Evolutionary conservation across 2,329 filamentous ascomycete species (phyloP), one percentile per base, ranked within the genome.

Genomic region (Lasiodiplodia citricola): DNA sequence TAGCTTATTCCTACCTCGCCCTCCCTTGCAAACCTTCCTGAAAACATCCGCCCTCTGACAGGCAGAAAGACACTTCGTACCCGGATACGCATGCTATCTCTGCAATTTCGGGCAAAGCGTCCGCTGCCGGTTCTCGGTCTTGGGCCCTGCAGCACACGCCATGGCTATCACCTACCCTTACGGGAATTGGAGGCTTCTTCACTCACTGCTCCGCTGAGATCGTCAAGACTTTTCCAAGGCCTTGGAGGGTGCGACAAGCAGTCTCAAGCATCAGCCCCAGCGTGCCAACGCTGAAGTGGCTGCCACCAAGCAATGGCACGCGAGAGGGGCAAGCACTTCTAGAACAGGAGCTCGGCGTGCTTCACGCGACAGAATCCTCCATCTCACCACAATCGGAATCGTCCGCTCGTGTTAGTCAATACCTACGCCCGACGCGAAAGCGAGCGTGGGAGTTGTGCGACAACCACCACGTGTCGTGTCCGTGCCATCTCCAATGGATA

Each of bases 1-100:
- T 23, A 63, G 58, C 44, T 63, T 63, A 63, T 51, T 52, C 58
- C 25, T 13, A 63, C 58, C 28, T 63, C 58, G 44, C 23, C 38
- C 38, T 10, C n/a, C 57, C 57, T 62, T 35, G 57, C 38, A 47
- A 38, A 8, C 10, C 57, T 50, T 35, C 38, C 58, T 38, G 58
- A 25, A 63, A 63, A 23, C 58, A 37, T 31, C 57, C 23, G 21
- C 38, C n/a, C 23, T 23, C 28, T 35, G 23, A n/a, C 18, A 21
- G 38, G 57, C 57, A 50, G 11, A n/a, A 47, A 21, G 13, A 7
- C 57, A 23, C 58, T 21, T 25, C 21, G 5, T 16, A 16, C 44
- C 44, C 11, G 25, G 18, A 35, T 50, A 28, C 25, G 23, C n/a
- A 25, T 21, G 57, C 25, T 41, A 23, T 35, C 13, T 10, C 14